Base-by-base conservation (phyloP, 73 alveolate genomes). In the Symbiodinium pilosum region DNA sequence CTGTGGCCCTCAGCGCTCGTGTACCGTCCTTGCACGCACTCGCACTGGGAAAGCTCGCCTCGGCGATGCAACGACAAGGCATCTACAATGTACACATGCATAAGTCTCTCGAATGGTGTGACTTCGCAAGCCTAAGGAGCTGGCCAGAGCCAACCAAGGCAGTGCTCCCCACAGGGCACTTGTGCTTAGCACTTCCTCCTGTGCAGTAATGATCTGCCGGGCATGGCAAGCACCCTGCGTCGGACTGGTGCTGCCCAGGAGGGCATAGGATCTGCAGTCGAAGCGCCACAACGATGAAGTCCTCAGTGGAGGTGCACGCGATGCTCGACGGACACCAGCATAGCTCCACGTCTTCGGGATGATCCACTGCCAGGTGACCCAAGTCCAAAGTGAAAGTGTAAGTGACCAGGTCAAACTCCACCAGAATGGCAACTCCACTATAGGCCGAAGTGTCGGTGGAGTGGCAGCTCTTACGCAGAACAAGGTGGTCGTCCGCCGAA, bases 31-130 rank as follows among this genome's bases (percentile, higher is more conserved):
- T 0, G 42, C 20, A 36, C 18, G 89, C 89, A 83, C 89, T 26
- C 24, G 89, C 89, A 83, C 16, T 83, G 40, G 21, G 68, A 36
- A 20, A 83, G 44, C 59, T 83, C 68, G 20, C 89, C 89, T 83
- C 28, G 44, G 89, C 68, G n/a, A n/a, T n/a, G n/a, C n/a, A n/a
- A n/a, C n/a, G n/a, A n/a, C n/a, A n/a, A n/a, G n/a, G n/a, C n/a
- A n/a, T n/a, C 73, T 56, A 32, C 73, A 20, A 26, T 47, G 73
- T 56, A 56, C 73, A 56, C 73, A 14, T 47, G 73, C 73, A 56
- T 32, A 56, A 56, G 73, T 32, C 21, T 56, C 73, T 5, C 73
- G 3, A 56, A 56, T n/a, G n/a, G n/a, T n/a, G n/a, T n/a, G n/a
- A n/a, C n/a, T n/a, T n/a, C n/a, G n/a, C n/a, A n/a, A 32, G 73